Percentiles rank a stretch among this genome's conserved stretches.
Evolutionary conservation across 345 rosid species (phyloP).

Genomic region (Citrus maxima): DNA sequence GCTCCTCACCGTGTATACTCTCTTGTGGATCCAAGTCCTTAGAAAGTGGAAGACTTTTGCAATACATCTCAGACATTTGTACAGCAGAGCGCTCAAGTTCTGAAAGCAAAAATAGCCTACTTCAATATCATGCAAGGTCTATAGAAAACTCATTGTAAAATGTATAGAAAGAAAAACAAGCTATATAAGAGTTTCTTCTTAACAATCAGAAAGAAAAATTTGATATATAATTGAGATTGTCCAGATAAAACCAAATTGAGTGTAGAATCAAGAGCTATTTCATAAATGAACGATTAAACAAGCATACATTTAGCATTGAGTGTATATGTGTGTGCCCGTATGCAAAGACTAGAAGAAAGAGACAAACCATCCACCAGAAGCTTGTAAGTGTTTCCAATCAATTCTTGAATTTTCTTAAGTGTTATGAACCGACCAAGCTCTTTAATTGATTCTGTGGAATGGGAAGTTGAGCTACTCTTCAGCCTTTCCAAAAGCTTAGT

Average conservation of each 20-base stretch:
- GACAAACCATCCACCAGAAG: constrained; percentile 57
- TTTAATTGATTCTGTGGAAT: constrained; percentile 44
- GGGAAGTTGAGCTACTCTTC: constrained; percentile 33
- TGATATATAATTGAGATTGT: background rate
- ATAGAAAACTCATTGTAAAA: constrained; percentile 7
- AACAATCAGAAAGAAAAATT: background rate
- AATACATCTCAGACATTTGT: constrained; percentile 66
- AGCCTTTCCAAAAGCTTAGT: constrained; percentile 56
- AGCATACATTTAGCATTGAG: background rate
- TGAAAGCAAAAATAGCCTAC: constrained; percentile 30
- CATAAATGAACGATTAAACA: constrained; percentile 2
- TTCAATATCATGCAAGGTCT: constrained; percentile 8
- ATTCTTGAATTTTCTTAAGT: constrained; percentile 60
- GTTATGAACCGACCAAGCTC: constrained; percentile 76
- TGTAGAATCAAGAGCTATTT: background rate
- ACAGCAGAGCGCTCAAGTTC: constrained; percentile 61
- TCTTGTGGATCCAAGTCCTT: constrained; percentile 93
- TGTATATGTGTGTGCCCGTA: background rate
- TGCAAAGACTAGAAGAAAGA: constrained; percentile 14
- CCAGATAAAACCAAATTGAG: background rate
- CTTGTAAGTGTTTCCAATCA: constrained; percentile 50
- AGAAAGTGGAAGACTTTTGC: constrained; percentile 73
- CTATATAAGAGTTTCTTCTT: background rate
- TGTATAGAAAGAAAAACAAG: constrained; percentile 1
- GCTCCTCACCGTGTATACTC: constrained; percentile 93